These are phyloP conservation scores for Podospora pseudocomata DNA, from an alignment of 495 filamentous ascomycete species.

Conservation along the genomic window DNA sequence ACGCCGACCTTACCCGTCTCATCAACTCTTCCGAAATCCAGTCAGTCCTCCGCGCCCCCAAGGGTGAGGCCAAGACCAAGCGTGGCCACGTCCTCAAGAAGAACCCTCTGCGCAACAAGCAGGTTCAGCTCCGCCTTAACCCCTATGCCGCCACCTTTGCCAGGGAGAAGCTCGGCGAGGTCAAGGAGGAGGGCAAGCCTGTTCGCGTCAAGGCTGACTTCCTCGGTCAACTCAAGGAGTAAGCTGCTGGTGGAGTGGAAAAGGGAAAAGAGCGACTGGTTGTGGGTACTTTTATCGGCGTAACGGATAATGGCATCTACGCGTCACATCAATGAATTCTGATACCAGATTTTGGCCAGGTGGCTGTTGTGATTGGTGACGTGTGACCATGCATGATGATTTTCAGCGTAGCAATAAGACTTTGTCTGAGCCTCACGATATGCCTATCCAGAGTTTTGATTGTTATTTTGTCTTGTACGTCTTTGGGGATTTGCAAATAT, in stretches of 20 bases:
- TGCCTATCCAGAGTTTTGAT: no score
- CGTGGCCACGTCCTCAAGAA: slow-evolving; percentile 92
- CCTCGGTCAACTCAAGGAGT: slow-evolving; percentile 41
- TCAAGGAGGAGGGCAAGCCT: slow-evolving; percentile 42
- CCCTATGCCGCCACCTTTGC: slow-evolving; percentile 86
- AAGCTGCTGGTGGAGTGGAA: slow-evolving; percentile 19
- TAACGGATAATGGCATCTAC: slow-evolving; percentile 39
- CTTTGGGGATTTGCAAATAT: no score
- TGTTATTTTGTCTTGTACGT: no score
- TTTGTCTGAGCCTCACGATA: background rate
- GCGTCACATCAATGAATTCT: slow-evolving; percentile 35
- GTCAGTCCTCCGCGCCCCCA: slow-evolving; percentile 81
- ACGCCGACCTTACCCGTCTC: slow-evolving; percentile 89
- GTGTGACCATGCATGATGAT: slow-evolving; percentile 5
- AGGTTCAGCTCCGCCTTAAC: slow-evolving; percentile 94
- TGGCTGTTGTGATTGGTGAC: slow-evolving; percentile 16
- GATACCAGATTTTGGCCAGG: slow-evolving; percentile 27
- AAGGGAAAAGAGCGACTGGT: slow-evolving; percentile 22
- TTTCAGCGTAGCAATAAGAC: background rate
- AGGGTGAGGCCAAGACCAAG: slow-evolving; percentile 88
- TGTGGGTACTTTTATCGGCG: slow-evolving; percentile 36
- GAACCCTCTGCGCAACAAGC: slow-evolving; percentile 98
- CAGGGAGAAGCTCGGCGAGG: slow-evolving; percentile 56
- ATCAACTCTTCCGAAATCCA: slow-evolving; percentile 99
- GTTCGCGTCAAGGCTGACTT: slow-evolving; percentile 34